A percentile compares a stretch with the other conserved stretches of the same genome.
These are phyloP conservation scores for Brachypodium distachyon DNA, from an alignment of 202 grass and related monocot genomes.

Conservation along the genomic window DNA sequence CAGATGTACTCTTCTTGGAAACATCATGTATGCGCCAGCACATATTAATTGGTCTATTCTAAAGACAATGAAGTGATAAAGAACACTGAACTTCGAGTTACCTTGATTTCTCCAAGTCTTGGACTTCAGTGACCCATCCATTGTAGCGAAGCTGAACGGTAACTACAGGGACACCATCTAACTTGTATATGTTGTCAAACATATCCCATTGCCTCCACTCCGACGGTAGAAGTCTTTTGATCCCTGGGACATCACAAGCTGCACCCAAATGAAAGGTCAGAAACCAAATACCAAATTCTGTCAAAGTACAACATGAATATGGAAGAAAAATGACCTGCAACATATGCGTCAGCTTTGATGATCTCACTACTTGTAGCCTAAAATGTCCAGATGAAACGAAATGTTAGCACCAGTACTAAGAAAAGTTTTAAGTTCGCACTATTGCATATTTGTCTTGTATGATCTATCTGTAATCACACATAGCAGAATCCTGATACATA, in stretches of 20 bases:
- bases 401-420: background rate
- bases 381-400: conserved; percentile 18
- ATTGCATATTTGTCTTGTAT: background rate
- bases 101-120: conserved; percentile 88
- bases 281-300: no score
- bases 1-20: background rate
- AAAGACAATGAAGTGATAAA: background rate
- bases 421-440: background rate
- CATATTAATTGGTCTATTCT: background rate
- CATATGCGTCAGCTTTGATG: conserved; percentile 93
- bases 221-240: conserved; percentile 86
- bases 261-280: conserved; percentile 9
- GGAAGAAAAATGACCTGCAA: conserved; percentile 56
- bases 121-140: conserved; percentile 97
- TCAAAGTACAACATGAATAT: background rate
- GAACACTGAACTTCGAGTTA: conserved; percentile 9
- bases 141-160: conserved; percentile 98
- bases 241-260: conserved; percentile 95
- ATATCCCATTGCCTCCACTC: conserved; percentile 91
- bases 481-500: background rate
- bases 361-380: conserved; percentile 77
- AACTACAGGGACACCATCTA: conserved; percentile 96
- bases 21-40: background rate
- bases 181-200: conserved; percentile 94
- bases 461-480: background rate